Base-by-base conservation (phyloP, 2,329 filamentous ascomycete species). In the Rhinocladiella mackenziei region DNA sequence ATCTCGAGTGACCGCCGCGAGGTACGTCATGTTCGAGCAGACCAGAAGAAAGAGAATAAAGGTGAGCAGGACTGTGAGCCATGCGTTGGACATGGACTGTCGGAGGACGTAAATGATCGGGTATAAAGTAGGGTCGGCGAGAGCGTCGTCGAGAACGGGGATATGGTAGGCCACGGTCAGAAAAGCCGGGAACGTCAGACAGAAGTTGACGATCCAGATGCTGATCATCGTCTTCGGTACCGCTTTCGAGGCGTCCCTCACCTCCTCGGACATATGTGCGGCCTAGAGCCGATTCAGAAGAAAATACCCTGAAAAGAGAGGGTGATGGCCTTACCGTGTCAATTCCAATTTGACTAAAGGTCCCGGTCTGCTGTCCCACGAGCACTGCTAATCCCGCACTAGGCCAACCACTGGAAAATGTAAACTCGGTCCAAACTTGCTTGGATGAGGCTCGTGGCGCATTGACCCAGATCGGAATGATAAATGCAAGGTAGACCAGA, bases 61-160 rank as follows among this genome's bases (percentile, higher is more conserved):
- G 2, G 68, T 62, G 1, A 69, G 65, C 56, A 64, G 45, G 0
- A 55, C 58, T 13, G 59, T 62, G 5, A 60, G 58, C 1, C 59
- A 59, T 0, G 54, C 45, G 3, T 45, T 55, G 1, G 56, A 56
- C 11, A 59, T 40, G 3, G 58, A 50, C 11, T 61, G 50, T 10
- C 48, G 42, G 38, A 79, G 73, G 31, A 74, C 68, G 29, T 74
- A 68, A 53, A 71, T 64, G 55, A 72, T 65, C 9, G 74, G 68
- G 32, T 69, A 73, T 0, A 65, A 61, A 0, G 70, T 74, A 1
- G 58, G 48, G 3, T 68, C 65, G 4, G 62, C 55, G 1, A 72
- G 60, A 2, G 71, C 62, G 18, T 56, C 48, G 3, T 61, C 53
- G 3, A 65, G 50, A 5, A 60, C 59, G 9, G 59, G 59, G 20